Evolutionary conservation across 176 grass and related monocot species (phyloP), one percentile per base, ranked within the genome.

Genomic region (Bolboschoenus planiculmis): DNA sequence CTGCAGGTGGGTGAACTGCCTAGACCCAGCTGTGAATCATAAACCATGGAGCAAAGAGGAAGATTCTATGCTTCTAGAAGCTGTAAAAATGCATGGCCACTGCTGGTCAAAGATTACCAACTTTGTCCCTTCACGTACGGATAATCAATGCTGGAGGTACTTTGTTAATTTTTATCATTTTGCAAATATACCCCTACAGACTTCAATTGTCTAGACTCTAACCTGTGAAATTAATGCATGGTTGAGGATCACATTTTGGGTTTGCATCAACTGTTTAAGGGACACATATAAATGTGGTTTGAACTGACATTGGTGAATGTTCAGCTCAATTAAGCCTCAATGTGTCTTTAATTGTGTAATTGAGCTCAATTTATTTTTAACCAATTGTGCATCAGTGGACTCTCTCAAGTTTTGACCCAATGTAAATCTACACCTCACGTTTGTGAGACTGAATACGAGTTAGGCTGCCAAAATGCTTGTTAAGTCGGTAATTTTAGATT

Each of bases 71-170:
- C 85, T 98, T 61, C 85, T 98, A 80, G 82, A 78, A 75, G 83
- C 92, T 20, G 87, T 93, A 58, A 42, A 75, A 29, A 61, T 88
- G 68, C 63, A 91, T 90, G 95, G 90, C 26, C 36, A 83, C 67
- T 90, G 82, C 80, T 98, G 95, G 95, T 91, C 90, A 27, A 93
- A 93, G 81, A 84, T 98, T 91, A 80, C 90, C 42, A 78, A 59
- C 35, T 77, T 85, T 40, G 77, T 98, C 81, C 92, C 95, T 84
- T 83, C 78, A 73, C 92, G 95, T 68, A 98, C 89, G 83, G 95
- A 98, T 85, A 91, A 83, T 89, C 93, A 91, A 83, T 98, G 95
- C 81, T 78, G 84, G 84, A 93, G 95, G 95, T 95, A 95, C 53
- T 82, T 5, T 26, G 86, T 55, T 36, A 14, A 76, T 80, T 30